Percentiles rank a stretch among this genome's conserved stretches.
Evolutionary conservation across 2,329 filamentous ascomycete species (phyloP).

Genomic region (Fusarium sp.): DNA sequence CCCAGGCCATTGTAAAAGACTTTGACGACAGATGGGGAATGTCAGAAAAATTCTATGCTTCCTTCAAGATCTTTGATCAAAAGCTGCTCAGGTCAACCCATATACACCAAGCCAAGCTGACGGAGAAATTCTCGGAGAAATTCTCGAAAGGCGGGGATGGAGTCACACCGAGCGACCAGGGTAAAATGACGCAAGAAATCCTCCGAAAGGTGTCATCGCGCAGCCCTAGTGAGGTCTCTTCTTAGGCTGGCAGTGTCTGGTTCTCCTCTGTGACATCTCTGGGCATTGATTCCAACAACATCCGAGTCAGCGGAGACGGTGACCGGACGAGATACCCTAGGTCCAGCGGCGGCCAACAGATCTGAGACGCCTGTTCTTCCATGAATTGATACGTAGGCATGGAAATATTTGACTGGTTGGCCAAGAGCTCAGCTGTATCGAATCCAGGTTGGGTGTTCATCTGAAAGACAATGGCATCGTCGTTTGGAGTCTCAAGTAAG

Average conservation of each 20-base stretch:
- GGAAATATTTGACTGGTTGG: slow-evolving; percentile 26
- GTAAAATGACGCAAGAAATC: slow-evolving; percentile 29
- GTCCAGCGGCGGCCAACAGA: slow-evolving; percentile 41
- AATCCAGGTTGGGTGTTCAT: slow-evolving; percentile 21
- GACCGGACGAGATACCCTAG: slow-evolving; percentile 41
- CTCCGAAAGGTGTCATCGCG: slow-evolving; percentile 27
- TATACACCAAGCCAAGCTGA: background rate
- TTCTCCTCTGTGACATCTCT: slow-evolving; percentile 33
- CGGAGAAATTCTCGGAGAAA: slow-evolving; percentile 42
- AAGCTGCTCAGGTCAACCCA: background rate
- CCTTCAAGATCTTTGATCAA: background rate
- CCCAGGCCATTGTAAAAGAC: slow-evolving; percentile 51
- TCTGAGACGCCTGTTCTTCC: slow-evolving; percentile 40
- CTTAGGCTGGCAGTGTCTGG: slow-evolving; percentile 7
- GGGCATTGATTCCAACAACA: slow-evolving; percentile 41
- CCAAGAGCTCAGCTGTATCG: slow-evolving; percentile 27
- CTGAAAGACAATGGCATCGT: slow-evolving; percentile 21
- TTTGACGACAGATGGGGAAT: slow-evolving; percentile 7
- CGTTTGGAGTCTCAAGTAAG: slow-evolving; percentile 13
- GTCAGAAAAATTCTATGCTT: background rate
- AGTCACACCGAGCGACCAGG: slow-evolving; percentile 10
- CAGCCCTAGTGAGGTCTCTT: background rate
- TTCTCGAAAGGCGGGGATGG: slow-evolving; percentile 19
- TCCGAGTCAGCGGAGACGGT: slow-evolving; percentile 41
- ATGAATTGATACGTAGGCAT: slow-evolving; percentile 43